Conservation (phyloP, 2,329 filamentous ascomycete species). For the Alternaria burnsii region DNA sequence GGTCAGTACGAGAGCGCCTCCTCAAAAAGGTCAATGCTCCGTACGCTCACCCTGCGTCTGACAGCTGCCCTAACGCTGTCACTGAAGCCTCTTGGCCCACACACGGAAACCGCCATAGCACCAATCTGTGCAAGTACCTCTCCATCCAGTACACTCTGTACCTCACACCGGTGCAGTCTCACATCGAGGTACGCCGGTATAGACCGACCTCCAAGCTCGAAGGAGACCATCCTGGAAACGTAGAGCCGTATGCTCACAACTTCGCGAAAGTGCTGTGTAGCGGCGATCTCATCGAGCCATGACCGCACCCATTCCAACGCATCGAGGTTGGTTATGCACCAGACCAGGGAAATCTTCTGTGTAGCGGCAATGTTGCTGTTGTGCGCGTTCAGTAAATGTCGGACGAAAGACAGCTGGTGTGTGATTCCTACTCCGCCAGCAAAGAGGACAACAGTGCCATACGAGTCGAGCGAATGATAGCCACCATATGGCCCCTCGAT, state of each 20-base stretch:
- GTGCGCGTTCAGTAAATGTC: constrained; percentile 63
- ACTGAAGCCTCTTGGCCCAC: constrained; percentile 73
- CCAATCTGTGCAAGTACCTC: constrained; percentile 81
- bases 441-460: constrained; percentile 86
- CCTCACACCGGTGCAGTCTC: constrained; percentile 82
- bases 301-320: constrained; percentile 88
- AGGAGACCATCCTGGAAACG: constrained; percentile 80
- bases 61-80: constrained; percentile 75
- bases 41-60: constrained; percentile 66
- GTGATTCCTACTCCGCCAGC: constrained; percentile 93
- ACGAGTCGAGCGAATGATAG: constrained; percentile 79
- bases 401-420: constrained; percentile 86
- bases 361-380: constrained; percentile 76
- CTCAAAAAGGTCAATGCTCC: constrained; percentile 76
- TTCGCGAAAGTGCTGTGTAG: constrained; percentile 77
- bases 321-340: constrained; percentile 86
- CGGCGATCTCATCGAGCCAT: constrained; percentile 83
- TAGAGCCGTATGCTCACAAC: constrained; percentile 86
- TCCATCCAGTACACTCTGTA: constrained; percentile 75
- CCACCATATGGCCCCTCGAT: constrained; percentile 88
- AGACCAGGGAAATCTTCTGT: constrained; percentile 79
- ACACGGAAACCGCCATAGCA: constrained; percentile 84
- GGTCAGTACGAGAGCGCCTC: constrained; percentile 71
- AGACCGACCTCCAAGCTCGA: constrained; percentile 70
- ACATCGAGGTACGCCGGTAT: constrained; percentile 70